phyloP scores from a whole-genome alignment of 1,284 basidiomycete species.

The Ganoderma sinense region DNA sequence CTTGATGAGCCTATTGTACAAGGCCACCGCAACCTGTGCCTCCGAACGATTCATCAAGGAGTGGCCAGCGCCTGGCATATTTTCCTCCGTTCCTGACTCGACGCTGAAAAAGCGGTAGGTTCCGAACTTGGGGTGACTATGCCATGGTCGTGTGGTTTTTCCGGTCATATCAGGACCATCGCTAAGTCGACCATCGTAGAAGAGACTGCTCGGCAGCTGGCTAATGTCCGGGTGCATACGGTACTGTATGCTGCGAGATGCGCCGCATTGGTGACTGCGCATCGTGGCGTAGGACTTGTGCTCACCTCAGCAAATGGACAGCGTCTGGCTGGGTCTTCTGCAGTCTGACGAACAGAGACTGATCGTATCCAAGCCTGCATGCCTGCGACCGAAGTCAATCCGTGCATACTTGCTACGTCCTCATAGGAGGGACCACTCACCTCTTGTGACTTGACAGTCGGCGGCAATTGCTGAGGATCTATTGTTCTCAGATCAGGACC shows the following conservation, averaged over 20 bases:
- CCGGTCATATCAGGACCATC: constrained; percentile 91
- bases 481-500: background rate
- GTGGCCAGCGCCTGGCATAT: constrained; percentile 52
- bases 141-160: constrained; percentile 91
- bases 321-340: constrained; percentile 81
- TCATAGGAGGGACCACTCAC: constrained; percentile 44
- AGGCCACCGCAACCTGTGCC: constrained; percentile 77
- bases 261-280: constrained; percentile 14
- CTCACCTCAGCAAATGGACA: constrained; percentile 90
- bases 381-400: constrained; percentile 55
- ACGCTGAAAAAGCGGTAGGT: constrained; percentile 94
- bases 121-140: constrained; percentile 80
- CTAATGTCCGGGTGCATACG: constrained; percentile 99
- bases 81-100: constrained; percentile 61
- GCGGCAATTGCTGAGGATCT: constrained; percentile 98
- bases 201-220: constrained; percentile 86
- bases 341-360: constrained; percentile 94
- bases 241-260: constrained; percentile 86
- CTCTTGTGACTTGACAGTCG: constrained; percentile 92
- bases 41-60: constrained; percentile 87
- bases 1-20: constrained; percentile 79
- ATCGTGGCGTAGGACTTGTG: constrained; percentile 1
- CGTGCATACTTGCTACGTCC: background rate
- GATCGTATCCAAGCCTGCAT: constrained; percentile 83
- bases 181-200: constrained; percentile 84